Base-by-base conservation (phyloP, 805 yeast genomes). In the Starmerella roubikii region DNA sequence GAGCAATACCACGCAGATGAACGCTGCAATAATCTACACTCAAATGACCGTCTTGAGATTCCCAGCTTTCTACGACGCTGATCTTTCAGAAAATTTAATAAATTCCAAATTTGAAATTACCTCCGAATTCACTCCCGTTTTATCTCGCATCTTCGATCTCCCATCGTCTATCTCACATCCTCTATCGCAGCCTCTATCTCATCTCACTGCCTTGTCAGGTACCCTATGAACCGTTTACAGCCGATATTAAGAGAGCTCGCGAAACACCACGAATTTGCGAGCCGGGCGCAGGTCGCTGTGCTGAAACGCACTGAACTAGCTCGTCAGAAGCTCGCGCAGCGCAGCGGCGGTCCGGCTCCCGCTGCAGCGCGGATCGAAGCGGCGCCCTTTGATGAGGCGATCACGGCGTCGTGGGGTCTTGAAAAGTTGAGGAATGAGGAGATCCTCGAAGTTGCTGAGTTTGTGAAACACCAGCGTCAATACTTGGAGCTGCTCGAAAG, bases 401-500 rank as follows among this genome's bases (percentile, higher is more conserved):
- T 79, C 52, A 67, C 79, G 13, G 62, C 71, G 7, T 60, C 66
- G 53, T 61, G 86, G 40, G 64, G 67, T 35, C 72, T 44, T 13
- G 36, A 34, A 25, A 35, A 40, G 27, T 25, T 32, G 17, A 32
- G 29, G 35, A 40, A 19, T 28, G 32, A 13, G 16, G 45, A 38
- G 34, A 40, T 24, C 18, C 29, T 15, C 28, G 85, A 81, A 52
- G 67, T 80, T 12, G 62, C 71, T 4, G 61, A 67, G 9, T 88
- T 73, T 54, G 61, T 88, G 38, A 65, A 67, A 37, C 72, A 77
- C 45, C 96, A 88, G 58, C 66, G 91, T 47, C 72, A 67, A 11
- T 88, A 84, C 60, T 74, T 73, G 44, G 86, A 77, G 47, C 66
- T 88, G 34, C 64, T 86, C 32, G 91, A 80, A 49, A 69, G 93